Percentiles rank a stretch among this genome's conserved stretches.
Conservation (phyloP, 352 stramenopile genomes). For the Elongisporangium senticosum region DNA sequence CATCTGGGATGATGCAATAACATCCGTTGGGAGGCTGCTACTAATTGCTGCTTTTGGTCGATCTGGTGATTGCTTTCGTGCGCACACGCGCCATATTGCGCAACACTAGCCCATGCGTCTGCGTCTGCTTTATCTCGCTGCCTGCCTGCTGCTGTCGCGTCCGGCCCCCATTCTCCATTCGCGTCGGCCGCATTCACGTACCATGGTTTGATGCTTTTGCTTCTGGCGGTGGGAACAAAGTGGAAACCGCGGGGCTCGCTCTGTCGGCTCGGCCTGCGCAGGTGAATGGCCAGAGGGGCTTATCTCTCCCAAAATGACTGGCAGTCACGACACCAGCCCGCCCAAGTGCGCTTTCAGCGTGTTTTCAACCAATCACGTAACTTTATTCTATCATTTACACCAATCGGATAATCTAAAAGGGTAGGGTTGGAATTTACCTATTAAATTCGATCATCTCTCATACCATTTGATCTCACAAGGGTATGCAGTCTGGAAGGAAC, state of each 20-base stretch:
- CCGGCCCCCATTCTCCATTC: background rate
- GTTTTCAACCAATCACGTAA: constrained; percentile 19
- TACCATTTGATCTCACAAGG: background rate
- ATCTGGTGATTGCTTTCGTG: background rate
- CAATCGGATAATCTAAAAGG: background rate
- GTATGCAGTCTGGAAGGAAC: background rate
- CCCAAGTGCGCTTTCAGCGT: constrained; percentile 12
- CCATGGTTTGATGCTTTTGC: constrained; percentile 86
- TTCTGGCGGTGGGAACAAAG: constrained; percentile 78
- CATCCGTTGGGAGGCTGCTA: background rate
- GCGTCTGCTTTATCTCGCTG: background rate
- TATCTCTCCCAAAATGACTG: constrained; percentile 76
- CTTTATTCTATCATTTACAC: constrained; percentile 1
- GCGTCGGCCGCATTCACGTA: constrained; percentile 24
- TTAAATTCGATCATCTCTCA: background rate
- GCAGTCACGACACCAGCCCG: constrained; percentile 48
- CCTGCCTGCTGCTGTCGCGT: background rate
- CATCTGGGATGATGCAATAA: background rate
- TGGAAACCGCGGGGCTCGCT: constrained; percentile 29
- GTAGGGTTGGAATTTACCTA: constrained; percentile 9
- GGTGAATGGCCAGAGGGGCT: constrained; percentile 27
- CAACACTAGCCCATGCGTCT: background rate
- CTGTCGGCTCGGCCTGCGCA: constrained; percentile 8
- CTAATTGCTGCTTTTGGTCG: background rate
- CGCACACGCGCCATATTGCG: background rate